phyloP scores from a whole-genome alignment of 805 yeast species.

The Spathaspora sp. region DNA sequence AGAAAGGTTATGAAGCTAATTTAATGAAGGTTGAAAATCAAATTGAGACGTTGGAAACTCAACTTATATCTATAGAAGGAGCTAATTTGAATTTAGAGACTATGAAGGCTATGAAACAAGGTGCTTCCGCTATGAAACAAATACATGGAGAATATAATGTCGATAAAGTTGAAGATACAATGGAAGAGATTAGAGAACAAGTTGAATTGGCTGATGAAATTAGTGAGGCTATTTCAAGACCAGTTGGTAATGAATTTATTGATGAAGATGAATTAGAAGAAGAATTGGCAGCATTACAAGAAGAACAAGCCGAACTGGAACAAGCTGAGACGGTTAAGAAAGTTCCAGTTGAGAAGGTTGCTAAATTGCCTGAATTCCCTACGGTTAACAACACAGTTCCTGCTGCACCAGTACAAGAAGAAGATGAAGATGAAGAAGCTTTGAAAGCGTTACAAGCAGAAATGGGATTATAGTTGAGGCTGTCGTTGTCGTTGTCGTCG shows the following conservation, averaged over 20 bases:
- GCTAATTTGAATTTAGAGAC: slow-evolving; percentile 97
- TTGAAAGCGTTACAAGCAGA: slow-evolving; percentile 78
- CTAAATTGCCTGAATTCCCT: slow-evolving; percentile 43
- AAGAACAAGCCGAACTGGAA: slow-evolving; percentile 61
- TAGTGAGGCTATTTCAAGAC: slow-evolving; percentile 92
- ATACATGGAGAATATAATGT: slow-evolving; percentile 93
- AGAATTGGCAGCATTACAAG: slow-evolving; percentile 84
- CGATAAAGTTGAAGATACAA: slow-evolving; percentile 94
- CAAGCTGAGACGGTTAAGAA: slow-evolving; percentile 11
- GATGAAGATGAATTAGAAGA: slow-evolving; percentile 95
- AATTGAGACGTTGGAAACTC: slow-evolving; percentile 85
- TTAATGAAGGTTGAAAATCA: slow-evolving; percentile 80
- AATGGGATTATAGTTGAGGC: slow-evolving; percentile 60
- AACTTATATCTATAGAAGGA: slow-evolving; percentile 83
- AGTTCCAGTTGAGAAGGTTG: slow-evolving; percentile 19
- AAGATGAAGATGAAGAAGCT: slow-evolving; percentile 81
- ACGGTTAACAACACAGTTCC: slow-evolving; percentile 39
- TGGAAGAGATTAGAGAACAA: slow-evolving; percentile 98
- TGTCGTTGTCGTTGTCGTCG: too few relatives aligned
- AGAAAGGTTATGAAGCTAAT: slow-evolving; percentile 76
- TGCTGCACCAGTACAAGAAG: slow-evolving; percentile 34
- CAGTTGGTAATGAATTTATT: slow-evolving; percentile 75
- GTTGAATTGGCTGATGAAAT: slow-evolving; percentile 94
- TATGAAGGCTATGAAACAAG: slow-evolving; percentile 98
- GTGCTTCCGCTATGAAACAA: slow-evolving; percentile 93